Percentiles rank a stretch among this genome's conserved stretches.
These are phyloP conservation scores for Lactarius deliciosus DNA, from an alignment of 768 basidiomycete genomes.

Conservation along the genomic window DNA sequence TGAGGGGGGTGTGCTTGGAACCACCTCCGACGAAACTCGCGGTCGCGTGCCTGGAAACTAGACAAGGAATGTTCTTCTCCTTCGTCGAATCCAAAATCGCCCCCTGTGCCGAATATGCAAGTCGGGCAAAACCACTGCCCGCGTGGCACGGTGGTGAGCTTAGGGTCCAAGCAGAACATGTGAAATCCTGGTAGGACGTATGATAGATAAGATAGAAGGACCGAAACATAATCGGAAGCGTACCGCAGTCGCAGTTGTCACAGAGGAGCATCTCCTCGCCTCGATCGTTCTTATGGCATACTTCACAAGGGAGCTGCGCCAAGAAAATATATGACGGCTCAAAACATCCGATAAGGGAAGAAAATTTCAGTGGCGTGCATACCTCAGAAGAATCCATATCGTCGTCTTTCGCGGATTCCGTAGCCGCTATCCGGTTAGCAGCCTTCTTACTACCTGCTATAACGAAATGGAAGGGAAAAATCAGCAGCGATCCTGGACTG, in stretches of 20 bases:
- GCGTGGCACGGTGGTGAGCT: conserved; percentile 78
- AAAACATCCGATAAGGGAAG: conserved; percentile 5
- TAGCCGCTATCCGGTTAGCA: conserved; percentile 19
- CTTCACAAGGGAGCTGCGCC: conserved; percentile 80
- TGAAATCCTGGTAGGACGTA: conserved; percentile 72
- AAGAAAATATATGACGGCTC: conserved; percentile 20
- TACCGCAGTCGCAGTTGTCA: conserved; percentile 83
- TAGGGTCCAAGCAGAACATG: conserved; percentile 95
- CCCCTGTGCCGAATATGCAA: conserved; percentile 87
- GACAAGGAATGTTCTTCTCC: conserved; percentile 93
- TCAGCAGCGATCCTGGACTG: conserved; percentile 6
- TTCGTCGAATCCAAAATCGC: conserved; percentile 97
- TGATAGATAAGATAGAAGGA: conserved; percentile 8
- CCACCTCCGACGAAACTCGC: conserved; percentile 87
- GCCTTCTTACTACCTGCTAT: conserved; percentile 25
- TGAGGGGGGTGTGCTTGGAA: conserved; percentile 70
- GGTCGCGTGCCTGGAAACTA: conserved; percentile 89
- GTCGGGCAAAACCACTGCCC: conserved; percentile 96
- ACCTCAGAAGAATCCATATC: conserved; percentile 27
- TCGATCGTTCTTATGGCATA: conserved; percentile 86
- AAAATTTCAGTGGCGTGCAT: neutral
- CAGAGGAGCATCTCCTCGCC: conserved; percentile 92
- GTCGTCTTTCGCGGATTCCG: conserved; percentile 24
- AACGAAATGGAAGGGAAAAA: neutral
- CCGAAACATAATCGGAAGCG: conserved; percentile 23